phyloP scores from a whole-genome alignment of 176 grass and related monocot genomes.

The Oryza brachyantha region DNA sequence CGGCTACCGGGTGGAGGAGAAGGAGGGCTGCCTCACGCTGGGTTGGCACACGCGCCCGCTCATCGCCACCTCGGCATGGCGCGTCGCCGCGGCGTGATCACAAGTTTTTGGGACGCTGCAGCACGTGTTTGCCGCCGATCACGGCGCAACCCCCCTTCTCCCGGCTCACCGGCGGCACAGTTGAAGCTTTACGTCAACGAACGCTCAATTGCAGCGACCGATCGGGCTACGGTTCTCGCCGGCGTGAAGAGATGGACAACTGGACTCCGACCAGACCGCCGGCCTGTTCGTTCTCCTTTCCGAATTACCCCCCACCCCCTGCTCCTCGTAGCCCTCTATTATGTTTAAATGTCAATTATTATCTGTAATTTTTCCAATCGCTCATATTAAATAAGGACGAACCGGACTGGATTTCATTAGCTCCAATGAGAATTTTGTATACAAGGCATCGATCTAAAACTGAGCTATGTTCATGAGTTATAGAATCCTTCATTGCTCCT shows the following conservation, averaged over 20 bases:
- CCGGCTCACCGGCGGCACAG: constrained; percentile 20
- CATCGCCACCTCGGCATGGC: constrained; percentile 95
- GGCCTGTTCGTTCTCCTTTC: constrained; percentile 36
- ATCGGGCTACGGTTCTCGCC: constrained; percentile 25
- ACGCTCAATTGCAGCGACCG: constrained; percentile 34
- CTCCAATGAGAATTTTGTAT: constrained; percentile 45
- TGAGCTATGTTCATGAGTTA: constrained; percentile 10
- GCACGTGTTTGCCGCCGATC: neutral
- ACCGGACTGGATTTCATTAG: constrained; percentile 32
- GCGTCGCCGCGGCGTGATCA: constrained; percentile 39
- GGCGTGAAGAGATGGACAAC: constrained; percentile 34
- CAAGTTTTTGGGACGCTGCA: constrained; percentile 26
- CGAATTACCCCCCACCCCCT: neutral
- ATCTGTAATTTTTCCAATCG: constrained; percentile 51
- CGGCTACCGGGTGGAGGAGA: constrained; percentile 89
- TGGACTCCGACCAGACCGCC: constrained; percentile 13
- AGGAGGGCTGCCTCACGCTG: constrained; percentile 83
- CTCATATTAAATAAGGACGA: constrained; percentile 56
- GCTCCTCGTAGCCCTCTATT: constrained; percentile 21
- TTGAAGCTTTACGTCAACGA: constrained; percentile 28
- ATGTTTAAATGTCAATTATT: constrained; percentile 58
- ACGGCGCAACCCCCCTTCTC: neutral
- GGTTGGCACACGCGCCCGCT: constrained; percentile 87
- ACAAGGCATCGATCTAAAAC: constrained; percentile 17
- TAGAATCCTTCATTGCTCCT: neutral